These are phyloP conservation scores for Omphalotus guepiniiformis DNA, from an alignment of 768 basidiomycete genomes.

Conservation along the genomic window DNA sequence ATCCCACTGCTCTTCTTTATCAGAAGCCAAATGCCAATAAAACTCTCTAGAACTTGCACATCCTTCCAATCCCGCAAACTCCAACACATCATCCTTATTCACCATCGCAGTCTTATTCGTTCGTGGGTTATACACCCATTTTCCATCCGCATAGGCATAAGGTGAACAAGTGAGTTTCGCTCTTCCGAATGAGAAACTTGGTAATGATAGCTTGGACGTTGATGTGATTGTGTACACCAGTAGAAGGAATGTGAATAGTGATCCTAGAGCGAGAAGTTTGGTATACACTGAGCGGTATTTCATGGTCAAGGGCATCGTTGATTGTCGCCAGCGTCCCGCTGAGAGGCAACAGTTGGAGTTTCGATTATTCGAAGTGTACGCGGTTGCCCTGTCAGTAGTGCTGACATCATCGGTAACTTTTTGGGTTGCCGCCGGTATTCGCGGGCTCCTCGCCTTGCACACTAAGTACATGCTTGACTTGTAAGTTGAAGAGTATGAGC, in stretches of 20 bases:
- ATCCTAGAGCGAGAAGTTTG: not conserved
- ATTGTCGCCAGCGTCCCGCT: no score
- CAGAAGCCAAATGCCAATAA: slow-evolving; percentile 54
- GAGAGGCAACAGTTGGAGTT: no score
- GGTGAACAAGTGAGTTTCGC: not conserved
- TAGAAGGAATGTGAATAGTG: not conserved
- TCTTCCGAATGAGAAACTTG: not conserved
- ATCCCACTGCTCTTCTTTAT: slow-evolving; percentile 35
- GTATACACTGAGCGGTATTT: no score
- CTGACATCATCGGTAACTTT: no score
- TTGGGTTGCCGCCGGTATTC: no score
- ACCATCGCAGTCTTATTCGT: slow-evolving; percentile 2
- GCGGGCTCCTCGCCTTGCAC: no score
- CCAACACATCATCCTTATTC: not conserved
- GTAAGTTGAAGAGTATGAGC: no score
- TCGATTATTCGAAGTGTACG: no score
- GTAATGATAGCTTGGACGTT: not conserved
- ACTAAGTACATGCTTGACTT: no score
- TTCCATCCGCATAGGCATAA: not conserved
- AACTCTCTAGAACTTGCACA: slow-evolving; percentile 62
- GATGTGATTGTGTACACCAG: not conserved
- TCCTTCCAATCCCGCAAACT: slow-evolving; percentile 51
- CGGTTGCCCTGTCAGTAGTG: no score
- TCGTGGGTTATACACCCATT: slow-evolving; percentile 2
- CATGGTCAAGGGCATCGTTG: no score